These are phyloP conservation scores for Leptoxyphium fumago DNA, from an alignment of 2,329 filamentous ascomycete species.

Conservation along the genomic window DNA sequence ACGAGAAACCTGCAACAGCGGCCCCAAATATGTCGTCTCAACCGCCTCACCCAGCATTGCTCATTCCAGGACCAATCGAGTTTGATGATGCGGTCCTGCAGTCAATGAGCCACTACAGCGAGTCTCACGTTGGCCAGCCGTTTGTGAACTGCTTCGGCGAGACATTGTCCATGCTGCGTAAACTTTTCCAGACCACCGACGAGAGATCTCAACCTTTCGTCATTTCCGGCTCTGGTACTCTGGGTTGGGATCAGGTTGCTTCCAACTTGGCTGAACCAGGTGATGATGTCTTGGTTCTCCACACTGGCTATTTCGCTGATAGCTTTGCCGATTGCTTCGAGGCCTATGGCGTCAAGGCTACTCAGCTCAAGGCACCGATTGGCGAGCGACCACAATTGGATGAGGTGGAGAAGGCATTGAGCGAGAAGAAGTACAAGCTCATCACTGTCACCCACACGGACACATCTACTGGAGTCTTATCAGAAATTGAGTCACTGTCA, in stretches of 20 bases:
- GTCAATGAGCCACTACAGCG: slow-evolving; percentile 89
- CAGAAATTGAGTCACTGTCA: slow-evolving; percentile 71
- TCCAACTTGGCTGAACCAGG: slow-evolving; percentile 81
- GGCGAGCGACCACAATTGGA: slow-evolving; percentile 74
- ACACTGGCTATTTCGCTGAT: slow-evolving; percentile 95
- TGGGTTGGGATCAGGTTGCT: slow-evolving; percentile 95
- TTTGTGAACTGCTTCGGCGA: slow-evolving; percentile 90
- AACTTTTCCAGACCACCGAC: slow-evolving; percentile 84
- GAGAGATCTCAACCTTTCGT: slow-evolving; percentile 78
- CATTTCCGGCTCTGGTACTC: slow-evolving; percentile 83
- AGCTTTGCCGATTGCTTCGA: slow-evolving; percentile 85
- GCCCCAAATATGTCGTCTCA: slow-evolving; percentile 41
- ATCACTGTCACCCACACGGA: slow-evolving; percentile 95
- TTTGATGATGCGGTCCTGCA: slow-evolving; percentile 94
- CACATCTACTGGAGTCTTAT: slow-evolving; percentile 90
- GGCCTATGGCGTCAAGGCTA: slow-evolving; percentile 80
- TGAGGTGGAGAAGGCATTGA: slow-evolving; percentile 77
- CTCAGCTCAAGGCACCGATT: slow-evolving; percentile 77
- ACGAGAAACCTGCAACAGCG: slow-evolving; percentile 5
- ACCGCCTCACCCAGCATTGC: slow-evolving; percentile 53
- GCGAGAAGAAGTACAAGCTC: slow-evolving; percentile 84
- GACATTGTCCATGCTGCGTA: slow-evolving; percentile 70
- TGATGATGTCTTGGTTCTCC: slow-evolving; percentile 81
- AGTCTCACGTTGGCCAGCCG: slow-evolving; percentile 80
- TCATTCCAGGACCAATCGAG: slow-evolving; percentile 96